phyloP scores from a whole-genome alignment of 2,329 filamentous ascomycete species.

The Pyricularia sp. region DNA sequence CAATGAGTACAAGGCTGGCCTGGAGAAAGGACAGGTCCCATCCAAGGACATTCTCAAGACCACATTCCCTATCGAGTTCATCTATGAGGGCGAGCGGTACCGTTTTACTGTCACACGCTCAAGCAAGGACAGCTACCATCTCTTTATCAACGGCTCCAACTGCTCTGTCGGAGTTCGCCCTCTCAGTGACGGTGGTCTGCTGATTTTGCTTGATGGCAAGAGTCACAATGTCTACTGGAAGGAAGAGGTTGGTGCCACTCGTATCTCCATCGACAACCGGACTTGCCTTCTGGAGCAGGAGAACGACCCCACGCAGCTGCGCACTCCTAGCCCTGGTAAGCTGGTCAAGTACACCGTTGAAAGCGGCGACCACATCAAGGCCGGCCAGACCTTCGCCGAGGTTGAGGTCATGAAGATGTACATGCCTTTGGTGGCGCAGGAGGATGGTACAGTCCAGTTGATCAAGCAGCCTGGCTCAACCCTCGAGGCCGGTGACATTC shows the following conservation, averaged over 20 bases:
- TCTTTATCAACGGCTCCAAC: slow-evolving; percentile 98
- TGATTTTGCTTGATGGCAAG: slow-evolving; percentile 80
- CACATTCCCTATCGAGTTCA: slow-evolving; percentile 95
- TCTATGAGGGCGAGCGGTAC: slow-evolving; percentile 92
- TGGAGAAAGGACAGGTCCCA: slow-evolving; percentile 95
- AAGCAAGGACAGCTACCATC: slow-evolving; percentile 83
- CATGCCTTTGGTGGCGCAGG: slow-evolving; percentile 91
- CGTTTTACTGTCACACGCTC: slow-evolving; percentile 96
- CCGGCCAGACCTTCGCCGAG: slow-evolving; percentile 87
- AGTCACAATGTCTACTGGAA: slow-evolving; percentile 99
- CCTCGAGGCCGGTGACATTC: slow-evolving; percentile 91
- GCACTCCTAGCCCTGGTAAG: slow-evolving; percentile 90
- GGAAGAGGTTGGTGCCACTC: slow-evolving; percentile 91
- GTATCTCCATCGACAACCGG: slow-evolving; percentile 93
- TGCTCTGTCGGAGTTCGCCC: slow-evolving; percentile 86
- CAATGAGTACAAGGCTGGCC: slow-evolving; percentile 69
- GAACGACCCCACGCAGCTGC: slow-evolving; percentile 94
- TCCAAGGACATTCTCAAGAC: slow-evolving; percentile 96
- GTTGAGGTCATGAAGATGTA: slow-evolving; percentile 99
- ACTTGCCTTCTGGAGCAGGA: slow-evolving; percentile 96
- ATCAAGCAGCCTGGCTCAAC: slow-evolving; percentile 99
- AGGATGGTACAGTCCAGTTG: slow-evolving; percentile 91
- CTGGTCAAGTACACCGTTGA: slow-evolving; percentile 96
- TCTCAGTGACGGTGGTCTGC: slow-evolving; percentile 82
- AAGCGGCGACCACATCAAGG: slow-evolving; percentile 83